Base-by-base conservation (phyloP, 179 eudicot genomes). In the Actinidia polygama region DNA sequence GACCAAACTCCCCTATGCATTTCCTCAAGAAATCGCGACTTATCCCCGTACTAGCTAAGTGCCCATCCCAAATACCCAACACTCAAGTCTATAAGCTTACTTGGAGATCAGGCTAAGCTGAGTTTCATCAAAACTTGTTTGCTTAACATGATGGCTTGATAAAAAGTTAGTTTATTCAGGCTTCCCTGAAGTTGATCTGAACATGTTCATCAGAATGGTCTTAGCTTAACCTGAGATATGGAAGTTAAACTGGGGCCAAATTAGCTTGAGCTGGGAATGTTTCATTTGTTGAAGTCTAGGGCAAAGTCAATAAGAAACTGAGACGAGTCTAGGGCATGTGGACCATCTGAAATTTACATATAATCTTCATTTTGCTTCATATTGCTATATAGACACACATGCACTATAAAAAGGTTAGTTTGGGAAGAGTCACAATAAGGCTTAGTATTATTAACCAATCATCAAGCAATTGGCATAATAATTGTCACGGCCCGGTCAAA, bases 151-250 rank as follows among this genome's bases (percentile, higher is more conserved):
- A 54, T 53, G 46, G n/a, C 62, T 21, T 53, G 51, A 69, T 69
- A 69, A 8, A 30, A 11, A 55, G 12, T 4, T 67, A 67, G 19
- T 67, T 72, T 0, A 72, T n/a, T 49, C 57, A 72, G 21, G 57
- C 57, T 47, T 44, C 54, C 75, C 75, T 46, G 54, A 71, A 71
- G 54, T 71, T 47, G 55, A 71, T 40, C 55, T 4, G 75, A 46
- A 40, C 36, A 2, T 30, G 4, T 71, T 47, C 75, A 71, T 47
- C 18, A 71, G 26, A 71, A 71, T 71, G 55, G 55, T 26, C 26
- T 19, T 46, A 46, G 16, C 54, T 71, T 71, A 23, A 19, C 44
- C 26, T 46, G 3, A 47, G 54, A 71, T 44, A 47, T 44, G 10
- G 55, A 19, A 71, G 54, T 71, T 14, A 54, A 47, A 71, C 44